phyloP scores from a whole-genome alignment of 148 eudicot genomes.

The Gaultheria prostrata region DNA sequence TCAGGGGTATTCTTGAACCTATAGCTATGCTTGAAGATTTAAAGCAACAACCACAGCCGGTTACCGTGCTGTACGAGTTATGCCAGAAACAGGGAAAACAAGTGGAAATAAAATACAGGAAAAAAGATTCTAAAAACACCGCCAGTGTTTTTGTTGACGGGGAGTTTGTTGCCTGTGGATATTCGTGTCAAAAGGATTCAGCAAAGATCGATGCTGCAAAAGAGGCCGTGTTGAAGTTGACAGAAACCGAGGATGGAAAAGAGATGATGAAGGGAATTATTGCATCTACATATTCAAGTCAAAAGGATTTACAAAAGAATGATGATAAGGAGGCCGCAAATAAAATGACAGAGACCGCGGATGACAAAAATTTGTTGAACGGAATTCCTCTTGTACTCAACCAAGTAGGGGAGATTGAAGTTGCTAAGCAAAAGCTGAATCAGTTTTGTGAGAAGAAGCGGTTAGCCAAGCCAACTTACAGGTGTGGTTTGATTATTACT shows the following conservation, averaged over 20 bases:
- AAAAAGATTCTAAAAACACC: neutral
- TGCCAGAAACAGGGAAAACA: neutral
- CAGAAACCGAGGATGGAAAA: neutral
- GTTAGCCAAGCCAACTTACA: slow-evolving; percentile 2
- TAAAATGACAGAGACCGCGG: neutral
- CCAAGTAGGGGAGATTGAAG: neutral
- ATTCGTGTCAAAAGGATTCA: neutral
- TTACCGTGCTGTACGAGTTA: neutral
- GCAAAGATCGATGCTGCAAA: slow-evolving; percentile 6
- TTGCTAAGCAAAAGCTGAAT: neutral
- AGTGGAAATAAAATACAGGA: neutral
- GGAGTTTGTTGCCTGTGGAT: neutral
- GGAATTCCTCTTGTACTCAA: neutral
- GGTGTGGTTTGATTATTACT: neutral
- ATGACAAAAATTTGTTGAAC: neutral
- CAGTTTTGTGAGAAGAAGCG: slow-evolving; percentile 5
- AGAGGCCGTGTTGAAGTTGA: neutral
- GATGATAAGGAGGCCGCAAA: neutral
- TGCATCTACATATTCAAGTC: neutral
- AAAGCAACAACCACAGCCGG: neutral
- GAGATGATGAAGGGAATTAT: neutral
- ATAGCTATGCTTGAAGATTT: neutral
- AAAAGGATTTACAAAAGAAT: neutral
- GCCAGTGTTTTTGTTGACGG: neutral
- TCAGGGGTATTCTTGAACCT: neutral